A percentile compares a stretch with the other conserved stretches of the same genome.
Conservation (phyloP, 352 stramenopile species). For the Hyaloperonospora arabidopsidis region DNA sequence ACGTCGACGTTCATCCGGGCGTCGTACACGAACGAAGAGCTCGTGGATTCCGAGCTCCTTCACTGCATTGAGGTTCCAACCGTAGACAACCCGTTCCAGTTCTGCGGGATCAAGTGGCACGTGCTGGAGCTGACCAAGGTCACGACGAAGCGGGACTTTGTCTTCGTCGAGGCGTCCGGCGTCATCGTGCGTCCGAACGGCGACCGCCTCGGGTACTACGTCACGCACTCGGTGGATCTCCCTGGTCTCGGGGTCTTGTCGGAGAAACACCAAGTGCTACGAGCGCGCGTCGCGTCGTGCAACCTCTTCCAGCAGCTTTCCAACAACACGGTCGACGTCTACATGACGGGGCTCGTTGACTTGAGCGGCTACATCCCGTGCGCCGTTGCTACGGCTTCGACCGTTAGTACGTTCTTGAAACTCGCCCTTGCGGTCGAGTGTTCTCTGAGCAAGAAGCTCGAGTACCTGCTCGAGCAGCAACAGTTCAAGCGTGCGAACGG, state of each 20-base stretch:
- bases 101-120: constrained; percentile 42
- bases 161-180: constrained; percentile 54
- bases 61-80: constrained; percentile 28
- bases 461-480: constrained; percentile 34
- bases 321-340: constrained; percentile 38
- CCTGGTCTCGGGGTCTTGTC: constrained; percentile 37
- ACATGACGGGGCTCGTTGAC: constrained; percentile 41
- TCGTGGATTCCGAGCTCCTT: constrained; percentile 38
- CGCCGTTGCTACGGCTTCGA: constrained; percentile 31
- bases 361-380: constrained; percentile 37
- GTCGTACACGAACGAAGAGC: constrained; percentile 30
- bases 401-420: constrained; percentile 33
- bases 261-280: constrained; percentile 46
- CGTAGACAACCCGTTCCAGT: constrained; percentile 37
- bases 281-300: constrained; percentile 39
- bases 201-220: constrained; percentile 46
- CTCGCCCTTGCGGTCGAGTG: constrained; percentile 34
- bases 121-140: constrained; percentile 30
- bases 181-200: constrained; percentile 20
- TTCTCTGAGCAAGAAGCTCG: constrained; percentile 58
- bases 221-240: constrained; percentile 52
- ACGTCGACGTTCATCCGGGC: constrained; percentile 27
- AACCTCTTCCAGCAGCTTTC: constrained; percentile 36
- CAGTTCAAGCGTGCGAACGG: constrained; percentile 21
- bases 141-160: constrained; percentile 48